Base-by-base conservation (phyloP, 371 early-diverging fungal genomes). In the Syncephalis fuscata region DNA sequence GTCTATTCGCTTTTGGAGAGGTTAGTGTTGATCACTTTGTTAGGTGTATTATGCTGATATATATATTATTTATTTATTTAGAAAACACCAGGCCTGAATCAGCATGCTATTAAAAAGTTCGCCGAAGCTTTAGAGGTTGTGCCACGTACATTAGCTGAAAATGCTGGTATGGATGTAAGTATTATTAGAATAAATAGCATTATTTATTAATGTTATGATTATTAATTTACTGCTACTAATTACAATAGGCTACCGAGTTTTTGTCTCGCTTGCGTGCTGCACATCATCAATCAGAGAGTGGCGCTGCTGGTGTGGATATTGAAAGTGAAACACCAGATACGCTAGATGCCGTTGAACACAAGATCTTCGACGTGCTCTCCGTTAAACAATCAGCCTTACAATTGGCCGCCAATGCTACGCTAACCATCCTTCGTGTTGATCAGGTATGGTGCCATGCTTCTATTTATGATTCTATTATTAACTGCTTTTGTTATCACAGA, bases 111-210 rank as follows among this genome's bases (percentile, higher is more conserved):
- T 60, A 86, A 91, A 61, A 86, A 86, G 62, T 98, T 85, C 71
- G 94, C 90, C 24, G 92, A 96, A 63, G 84, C 97, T 8, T 71
- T 98, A 39, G 94, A 95, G 61, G 87, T 92, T 9, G 80, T 97
- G 51, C 93, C 98, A 26, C 74, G 92, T 53, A 96, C 95, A 5
- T 71, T 98, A 55, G 85, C 88, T 41, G 95, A 95, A 57, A 96
- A 94, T 61, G 92, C 89, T 36, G 98, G 97, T 52, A 70, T 98
- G 67, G 92, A 95, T 58, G 50, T 88, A 51, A 94, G 93, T 11
- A 88, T 88, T 53, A 68, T 85, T 68, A 61, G 68, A 73, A 56
- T 52, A n/a, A n/a, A n/a, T n/a, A n/a, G n/a, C n/a, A n/a, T 15
- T 24, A n/a, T 39, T 24, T 42, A 32, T 32, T 7, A 32, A 7